Evolutionary conservation across 2,329 filamentous ascomycete species (phyloP).

Genomic region (Simplicillium sp.): DNA sequence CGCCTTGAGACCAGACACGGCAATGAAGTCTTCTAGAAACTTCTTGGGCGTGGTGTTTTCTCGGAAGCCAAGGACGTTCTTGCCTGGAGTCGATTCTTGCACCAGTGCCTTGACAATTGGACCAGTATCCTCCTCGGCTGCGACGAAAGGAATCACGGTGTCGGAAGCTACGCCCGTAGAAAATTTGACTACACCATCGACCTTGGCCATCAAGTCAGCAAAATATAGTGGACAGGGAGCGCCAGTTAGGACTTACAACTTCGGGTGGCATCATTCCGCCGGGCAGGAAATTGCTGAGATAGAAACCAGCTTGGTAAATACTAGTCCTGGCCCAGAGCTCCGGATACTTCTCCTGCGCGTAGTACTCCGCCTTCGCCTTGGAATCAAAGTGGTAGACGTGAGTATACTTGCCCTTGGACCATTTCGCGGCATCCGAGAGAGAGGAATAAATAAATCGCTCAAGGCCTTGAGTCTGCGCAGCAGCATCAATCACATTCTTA

Average conservation of each 20-base stretch:
- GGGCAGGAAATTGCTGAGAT: constrained; percentile 9
- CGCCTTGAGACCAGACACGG: constrained; percentile 8
- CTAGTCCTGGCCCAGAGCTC: constrained; percentile 14
- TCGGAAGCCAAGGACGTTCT: constrained; percentile 14
- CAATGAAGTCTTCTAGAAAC: constrained; percentile 9
- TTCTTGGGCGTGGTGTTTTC: constrained; percentile 12
- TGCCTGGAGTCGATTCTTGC: constrained; percentile 7
- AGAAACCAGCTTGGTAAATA: constrained; percentile 9
- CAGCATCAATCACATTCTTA: constrained; percentile 25
- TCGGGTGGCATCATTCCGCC: neutral
- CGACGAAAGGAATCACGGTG: constrained; percentile 13
- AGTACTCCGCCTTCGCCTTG: constrained; percentile 24
- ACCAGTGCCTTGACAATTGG: constrained; percentile 13
- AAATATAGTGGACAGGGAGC: neutral
- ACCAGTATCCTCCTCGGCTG: constrained; percentile 15
- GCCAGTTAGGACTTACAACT: constrained; percentile 5
- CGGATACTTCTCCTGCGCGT: constrained; percentile 11
- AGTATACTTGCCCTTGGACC: constrained; percentile 29
- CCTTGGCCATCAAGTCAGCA: constrained; percentile 6
- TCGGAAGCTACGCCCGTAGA: constrained; percentile 6
- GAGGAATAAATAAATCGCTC: constrained; percentile 28
- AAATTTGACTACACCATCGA: constrained; percentile 12
- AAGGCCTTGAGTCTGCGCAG: constrained; percentile 18
- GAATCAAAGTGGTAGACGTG: constrained; percentile 30
- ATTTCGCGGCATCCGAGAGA: constrained; percentile 22